Evolutionary conservation across 2,329 filamentous ascomycete genomes (phyloP).

Genomic region (Phaeophleospora eucalypticola): DNA sequence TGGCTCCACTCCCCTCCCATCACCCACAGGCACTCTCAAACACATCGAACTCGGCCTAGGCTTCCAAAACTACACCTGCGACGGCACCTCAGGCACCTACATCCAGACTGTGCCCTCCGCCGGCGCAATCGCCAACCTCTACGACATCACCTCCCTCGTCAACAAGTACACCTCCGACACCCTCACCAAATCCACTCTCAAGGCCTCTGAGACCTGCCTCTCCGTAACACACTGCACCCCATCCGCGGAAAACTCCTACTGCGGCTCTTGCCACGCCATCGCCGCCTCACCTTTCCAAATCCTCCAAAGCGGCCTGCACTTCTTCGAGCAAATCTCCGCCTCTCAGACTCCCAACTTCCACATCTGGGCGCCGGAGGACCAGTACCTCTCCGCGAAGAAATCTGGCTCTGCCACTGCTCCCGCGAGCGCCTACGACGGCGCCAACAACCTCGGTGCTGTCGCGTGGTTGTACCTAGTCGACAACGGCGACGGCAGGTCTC

Average conservation of each 20-base stretch:
- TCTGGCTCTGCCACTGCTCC: constrained; percentile 52
- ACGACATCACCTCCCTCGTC: constrained; percentile 7
- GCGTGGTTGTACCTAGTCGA: constrained; percentile 47
- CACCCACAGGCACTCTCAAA: constrained; percentile 21
- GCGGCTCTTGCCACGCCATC: constrained; percentile 28
- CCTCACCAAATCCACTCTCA: constrained; percentile 12
- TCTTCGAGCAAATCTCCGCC: constrained; percentile 50
- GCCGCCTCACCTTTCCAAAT: constrained; percentile 11
- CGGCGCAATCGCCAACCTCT: constrained; percentile 41
- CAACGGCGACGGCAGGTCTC: constrained; percentile 32
- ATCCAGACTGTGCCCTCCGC: constrained; percentile 32
- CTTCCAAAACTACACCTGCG: constrained; percentile 66
- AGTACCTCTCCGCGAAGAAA: constrained; percentile 48
- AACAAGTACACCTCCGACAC: constrained; percentile 34
- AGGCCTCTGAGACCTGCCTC: constrained; percentile 21
- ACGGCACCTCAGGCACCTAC: constrained; percentile 22
- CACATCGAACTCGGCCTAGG: constrained; percentile 59
- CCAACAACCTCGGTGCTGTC: constrained; percentile 36
- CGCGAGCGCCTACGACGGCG: constrained; percentile 34
- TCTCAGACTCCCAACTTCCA: constrained; percentile 57
- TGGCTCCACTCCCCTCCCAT: constrained; percentile 15
- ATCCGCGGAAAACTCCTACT: constrained; percentile 10
- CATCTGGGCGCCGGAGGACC: constrained; percentile 39
- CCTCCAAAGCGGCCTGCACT: constrained; percentile 57
- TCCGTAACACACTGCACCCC: constrained; percentile 13